Evolutionary conservation across 352 stramenopile genomes (phyloP).

Genomic region (Discostella stelligera): DNA sequence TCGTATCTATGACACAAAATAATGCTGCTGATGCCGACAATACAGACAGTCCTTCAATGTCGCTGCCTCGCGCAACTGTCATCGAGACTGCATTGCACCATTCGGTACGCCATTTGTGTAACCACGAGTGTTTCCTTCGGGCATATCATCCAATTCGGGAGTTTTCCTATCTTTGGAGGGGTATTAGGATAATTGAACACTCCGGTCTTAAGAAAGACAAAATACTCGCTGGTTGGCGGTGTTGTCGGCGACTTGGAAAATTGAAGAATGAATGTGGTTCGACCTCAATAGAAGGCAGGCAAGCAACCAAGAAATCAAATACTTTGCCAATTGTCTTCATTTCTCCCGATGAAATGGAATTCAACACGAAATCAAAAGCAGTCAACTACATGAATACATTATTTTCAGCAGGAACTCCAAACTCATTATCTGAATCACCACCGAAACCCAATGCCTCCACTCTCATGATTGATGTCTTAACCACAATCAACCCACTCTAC

Average conservation of each 20-base stretch:
- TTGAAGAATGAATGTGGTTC: neutral
- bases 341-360: conserved; percentile 37
- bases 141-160: conserved; percentile 54
- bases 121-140: conserved; percentile 48
- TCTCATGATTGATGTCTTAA: conserved; percentile 14
- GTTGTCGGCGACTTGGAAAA: conserved; percentile 12
- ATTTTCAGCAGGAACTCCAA: conserved; percentile 6
- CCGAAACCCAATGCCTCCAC: neutral
- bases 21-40: neutral
- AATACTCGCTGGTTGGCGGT: conserved; percentile 54
- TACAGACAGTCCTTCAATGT: neutral
- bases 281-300: neutral
- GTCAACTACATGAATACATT: conserved; percentile 29
- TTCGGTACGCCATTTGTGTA: conserved; percentile 55
- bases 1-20: conserved; percentile 1
- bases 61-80: neutral
- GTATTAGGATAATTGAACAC: conserved; percentile 14
- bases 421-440: neutral
- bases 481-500: conserved; percentile 26
- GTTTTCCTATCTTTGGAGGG: conserved; percentile 47
- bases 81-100: conserved; percentile 32
- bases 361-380: conserved; percentile 27
- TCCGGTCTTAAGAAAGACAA: conserved; percentile 17
- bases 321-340: conserved; percentile 28
- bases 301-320: conserved; percentile 9